phyloP scores from a whole-genome alignment of 2,329 filamentous ascomycete genomes.

The Pseudogymnoascus verrucosus region DNA sequence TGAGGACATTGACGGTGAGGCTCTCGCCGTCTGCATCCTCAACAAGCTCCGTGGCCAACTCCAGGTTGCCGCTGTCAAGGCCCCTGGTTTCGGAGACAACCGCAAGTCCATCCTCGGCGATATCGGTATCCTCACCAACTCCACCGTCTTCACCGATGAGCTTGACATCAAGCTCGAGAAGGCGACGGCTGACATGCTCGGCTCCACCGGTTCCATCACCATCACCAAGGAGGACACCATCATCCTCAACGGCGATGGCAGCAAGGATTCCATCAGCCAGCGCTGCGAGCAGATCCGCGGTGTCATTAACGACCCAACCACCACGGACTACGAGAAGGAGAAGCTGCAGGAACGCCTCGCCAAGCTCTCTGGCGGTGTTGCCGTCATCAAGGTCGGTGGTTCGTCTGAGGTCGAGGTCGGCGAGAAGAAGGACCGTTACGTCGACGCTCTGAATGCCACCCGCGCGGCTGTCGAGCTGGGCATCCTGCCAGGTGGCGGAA shows the following conservation, averaged over 20 bases:
- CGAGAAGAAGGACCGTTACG: slow-evolving; percentile 99
- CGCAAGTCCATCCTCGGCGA: slow-evolving; percentile 99
- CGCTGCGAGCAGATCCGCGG: slow-evolving; percentile 99
- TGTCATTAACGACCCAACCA: slow-evolving; percentile 86
- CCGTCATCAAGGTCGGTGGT: slow-evolving; percentile 98
- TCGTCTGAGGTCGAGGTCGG: slow-evolving; percentile 96
- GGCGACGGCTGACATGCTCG: slow-evolving; percentile 90
- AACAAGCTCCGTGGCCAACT: slow-evolving; percentile 99
- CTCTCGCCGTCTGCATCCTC: slow-evolving; percentile 95
- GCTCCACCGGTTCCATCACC: slow-evolving; percentile 94
- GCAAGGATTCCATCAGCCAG: slow-evolving; percentile 87
- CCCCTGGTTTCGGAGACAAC: slow-evolving; percentile 98
- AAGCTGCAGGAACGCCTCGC: slow-evolving; percentile 99
- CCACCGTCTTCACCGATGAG: slow-evolving; percentile 96
- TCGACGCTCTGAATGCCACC: slow-evolving; percentile 95
- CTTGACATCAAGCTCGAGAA: slow-evolving; percentile 99
- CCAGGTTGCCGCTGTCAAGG: slow-evolving; percentile 97
- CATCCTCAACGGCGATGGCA: slow-evolving; percentile 91
- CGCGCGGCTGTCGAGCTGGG: slow-evolving; percentile 98
- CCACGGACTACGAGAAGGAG: slow-evolving; percentile 99
- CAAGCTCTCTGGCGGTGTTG: slow-evolving; percentile 97
- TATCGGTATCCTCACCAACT: slow-evolving; percentile 90
- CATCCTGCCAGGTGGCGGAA: slow-evolving; percentile 97
- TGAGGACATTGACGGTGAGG: slow-evolving; percentile 98
- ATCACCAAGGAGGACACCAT: slow-evolving; percentile 99